Base-by-base conservation (phyloP, 2,329 filamentous ascomycete species). In the Alternaria incomplexa region DNA sequence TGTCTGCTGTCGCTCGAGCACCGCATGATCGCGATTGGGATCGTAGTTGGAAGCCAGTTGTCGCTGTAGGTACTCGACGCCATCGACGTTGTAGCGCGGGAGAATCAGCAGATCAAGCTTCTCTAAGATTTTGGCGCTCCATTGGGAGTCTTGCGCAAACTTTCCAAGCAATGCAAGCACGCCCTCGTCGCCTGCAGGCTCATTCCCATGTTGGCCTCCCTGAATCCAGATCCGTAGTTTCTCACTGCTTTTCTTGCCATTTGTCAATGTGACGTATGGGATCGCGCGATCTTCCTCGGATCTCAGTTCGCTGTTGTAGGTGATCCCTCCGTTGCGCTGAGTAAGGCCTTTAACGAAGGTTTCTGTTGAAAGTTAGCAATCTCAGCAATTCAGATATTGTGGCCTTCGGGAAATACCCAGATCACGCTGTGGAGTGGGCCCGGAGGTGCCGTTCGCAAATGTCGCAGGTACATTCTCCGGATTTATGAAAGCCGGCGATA, bases 81-180 rank as follows among this genome's bases (percentile, higher is more conserved):
- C 73, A 46, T 77, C 73, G 1, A 66, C 69, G n/a, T 77, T 77
- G 54, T 74, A 77, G 25, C 73, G 67, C 2, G 73, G 72, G 6
- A 75, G 43, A 6, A 74, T 56, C 32, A 69, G 57, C 11, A 77
- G 66, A 36, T 77, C 72, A 8, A 70, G 45, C 12, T 65, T 67
- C 6, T 73, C 62, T 10, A 77, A 67, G 4, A 77, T 54, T 5
- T 63, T 64, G 2, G 60, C 48, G 3, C 70, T 65, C 70, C 69
- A 75, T 2, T 68, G 59, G 9, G 68, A 63, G 45, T 76, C 68
- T 6, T 72, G 63, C 46, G 73, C 65, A 15, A 77, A 63, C 52
- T 73, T 74, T 9, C 74, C 74, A 0, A 77, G 69, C 8, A 77
- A 45, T 0, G 74, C 74, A 6, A 74, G 66, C 8, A 75, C 66